Base-by-base conservation (phyloP, 1,284 basidiomycete genomes). In the Hortiboletus rubellus region DNA sequence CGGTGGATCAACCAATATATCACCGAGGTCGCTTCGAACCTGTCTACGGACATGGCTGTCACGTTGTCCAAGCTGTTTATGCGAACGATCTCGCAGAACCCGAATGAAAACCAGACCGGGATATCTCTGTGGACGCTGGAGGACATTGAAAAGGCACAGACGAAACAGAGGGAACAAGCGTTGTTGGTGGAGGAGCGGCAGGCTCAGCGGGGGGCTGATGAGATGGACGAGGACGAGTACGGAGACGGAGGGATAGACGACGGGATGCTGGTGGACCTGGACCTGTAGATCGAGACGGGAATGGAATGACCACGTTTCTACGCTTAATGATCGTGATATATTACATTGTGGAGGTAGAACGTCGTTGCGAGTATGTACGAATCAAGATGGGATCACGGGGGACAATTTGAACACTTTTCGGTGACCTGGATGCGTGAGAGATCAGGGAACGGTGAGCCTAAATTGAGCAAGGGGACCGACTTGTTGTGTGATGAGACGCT, bases 1-100 rank as follows among this genome's bases (percentile, higher is more conserved):
- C 89, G 93, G 52, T 99, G 97, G 97, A 99, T 99, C 68, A 98
- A 98, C 72, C 95, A 97, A 72, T 98, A 98, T 71, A 99, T 99
- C 70, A 96, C 94, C 15, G 97, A 99, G 70, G 92, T 95, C 0
- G 94, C 94, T 40, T 91, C 95, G 11, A 99, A 99, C 74, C 80
- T 99, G 54, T 99, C 97, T 9, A 99, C 96, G 9, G 97, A 99
- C 73, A 98, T 99, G 93, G 96, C 96, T 9, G 79, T 99, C 58
- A 94, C 94, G 5, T 81, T 98, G 58, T 95, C 94, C 56, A 98
- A 98, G 76, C 79, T 95, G 47, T 99, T 99, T 76, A 96, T 99
- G 84, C 86, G 97, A 7, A 91, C 92, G 40, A 99, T 99, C 72
- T 98, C 96, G 10, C 97, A 99, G 75, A 96, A 95, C 64, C 92